Conservation (phyloP, 2,329 filamentous ascomycete genomes). For the Pseudogymnoascus sp. region DNA sequence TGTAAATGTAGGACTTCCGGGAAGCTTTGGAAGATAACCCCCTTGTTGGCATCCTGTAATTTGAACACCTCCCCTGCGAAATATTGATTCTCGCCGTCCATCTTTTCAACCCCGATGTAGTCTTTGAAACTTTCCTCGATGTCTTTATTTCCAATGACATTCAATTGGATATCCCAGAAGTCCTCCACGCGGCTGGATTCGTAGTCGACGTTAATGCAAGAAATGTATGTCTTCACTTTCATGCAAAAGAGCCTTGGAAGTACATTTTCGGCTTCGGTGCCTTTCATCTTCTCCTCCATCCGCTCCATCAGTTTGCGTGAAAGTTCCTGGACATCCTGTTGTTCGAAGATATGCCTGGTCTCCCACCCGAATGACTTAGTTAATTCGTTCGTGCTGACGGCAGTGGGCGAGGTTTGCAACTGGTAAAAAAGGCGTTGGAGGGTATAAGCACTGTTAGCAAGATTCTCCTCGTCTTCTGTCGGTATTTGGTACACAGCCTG, state of each 20-base stretch:
- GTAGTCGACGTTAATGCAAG: constrained; percentile 96
- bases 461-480: constrained; percentile 72
- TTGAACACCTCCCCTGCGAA: constrained; percentile 84
- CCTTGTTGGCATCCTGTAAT: constrained; percentile 93
- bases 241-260: constrained; percentile 88
- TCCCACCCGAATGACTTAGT: constrained; percentile 98
- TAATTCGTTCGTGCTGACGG: constrained; percentile 85
- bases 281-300: constrained; percentile 97
- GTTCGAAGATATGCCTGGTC: constrained; percentile 93
- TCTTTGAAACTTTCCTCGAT: constrained; percentile 91
- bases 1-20: constrained; percentile 91
- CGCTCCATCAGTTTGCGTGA: constrained; percentile 96
- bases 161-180: constrained; percentile 98
- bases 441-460: constrained; percentile 84
- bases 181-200: constrained; percentile 93
- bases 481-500: constrained; percentile 96
- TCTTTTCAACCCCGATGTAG: constrained; percentile 91
- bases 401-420: constrained; percentile 73
- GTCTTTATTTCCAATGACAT: constrained; percentile 88
- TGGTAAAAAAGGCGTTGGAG: constrained; percentile 92
- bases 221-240: constrained; percentile 98
- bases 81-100: constrained; percentile 98
- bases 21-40: constrained; percentile 93
- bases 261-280: constrained; percentile 81
- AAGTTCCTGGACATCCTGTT: constrained; percentile 96